A percentile compares a stretch with the other conserved stretches of the same genome.
phyloP scores from a whole-genome alignment of 192 early-diverging fungal species.

The Linnemannia elongata region DNA sequence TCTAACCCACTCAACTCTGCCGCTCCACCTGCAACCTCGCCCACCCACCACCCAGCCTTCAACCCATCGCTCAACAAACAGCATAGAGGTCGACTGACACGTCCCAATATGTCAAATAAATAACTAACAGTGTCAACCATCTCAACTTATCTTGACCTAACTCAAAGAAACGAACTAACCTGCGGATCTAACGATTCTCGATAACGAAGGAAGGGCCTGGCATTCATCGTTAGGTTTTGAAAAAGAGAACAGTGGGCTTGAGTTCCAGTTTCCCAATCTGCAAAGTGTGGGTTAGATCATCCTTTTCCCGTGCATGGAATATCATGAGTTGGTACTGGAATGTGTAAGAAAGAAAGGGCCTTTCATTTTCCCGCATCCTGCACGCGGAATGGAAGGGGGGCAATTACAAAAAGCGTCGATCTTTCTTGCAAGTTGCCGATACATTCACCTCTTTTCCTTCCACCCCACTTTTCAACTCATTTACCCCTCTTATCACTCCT shows the following conservation, averaged over 20 bases:
- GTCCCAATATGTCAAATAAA: conserved; percentile 4
- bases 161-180: no score
- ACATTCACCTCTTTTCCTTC: no score
- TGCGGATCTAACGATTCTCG: no score
- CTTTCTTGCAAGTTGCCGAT: no score
- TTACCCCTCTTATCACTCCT: not conserved
- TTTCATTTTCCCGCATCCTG: no score
- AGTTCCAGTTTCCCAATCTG: not conserved
- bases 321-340: not conserved
- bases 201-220: not conserved
- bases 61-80: not conserved
- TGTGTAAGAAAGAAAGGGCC: not conserved
- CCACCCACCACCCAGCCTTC: not conserved
- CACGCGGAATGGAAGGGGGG: no score
- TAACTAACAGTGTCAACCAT: not conserved
- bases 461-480: not conserved
- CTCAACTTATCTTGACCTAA: no score
- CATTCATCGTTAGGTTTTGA: no score
- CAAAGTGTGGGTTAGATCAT: not conserved
- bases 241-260: not conserved
- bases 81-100: not conserved
- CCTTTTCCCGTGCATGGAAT: not conserved
- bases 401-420: no score
- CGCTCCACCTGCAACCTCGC: not conserved
- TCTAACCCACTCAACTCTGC: not conserved